Conservation (phyloP, 2,329 filamentous ascomycete genomes). For the Pseudocercospora eumusae region DNA sequence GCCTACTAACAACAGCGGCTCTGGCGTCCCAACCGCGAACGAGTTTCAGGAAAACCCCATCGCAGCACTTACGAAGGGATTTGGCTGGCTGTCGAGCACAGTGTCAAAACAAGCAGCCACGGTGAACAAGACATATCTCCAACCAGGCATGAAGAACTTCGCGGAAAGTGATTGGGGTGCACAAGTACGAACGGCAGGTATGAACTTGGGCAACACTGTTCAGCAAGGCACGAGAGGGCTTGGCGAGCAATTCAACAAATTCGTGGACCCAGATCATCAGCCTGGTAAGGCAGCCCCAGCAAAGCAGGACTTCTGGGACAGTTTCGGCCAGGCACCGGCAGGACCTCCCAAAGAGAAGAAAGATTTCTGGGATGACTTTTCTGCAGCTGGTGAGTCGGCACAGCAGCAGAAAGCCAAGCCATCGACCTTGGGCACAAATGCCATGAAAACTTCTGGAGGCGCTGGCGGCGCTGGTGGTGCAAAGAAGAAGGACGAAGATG, state of each 20-base stretch:
- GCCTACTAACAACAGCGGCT: slow-evolving; percentile 44
- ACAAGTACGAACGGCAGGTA: slow-evolving; percentile 61
- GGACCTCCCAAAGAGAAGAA: slow-evolving; percentile 55
- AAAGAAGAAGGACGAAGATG: slow-evolving; percentile 56
- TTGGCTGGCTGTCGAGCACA: slow-evolving; percentile 88
- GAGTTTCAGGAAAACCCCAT: slow-evolving; percentile 91
- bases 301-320: slow-evolving; percentile 88
- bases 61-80: slow-evolving; percentile 83
- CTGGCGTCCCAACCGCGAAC: slow-evolving; percentile 67
- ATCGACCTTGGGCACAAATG: slow-evolving; percentile 63
- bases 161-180: slow-evolving; percentile 59
- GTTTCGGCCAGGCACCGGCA: slow-evolving; percentile 69
- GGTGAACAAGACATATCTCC: slow-evolving; percentile 87
- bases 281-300: slow-evolving; percentile 56
- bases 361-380: slow-evolving; percentile 54
- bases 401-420: slow-evolving; percentile 39
- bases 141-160: slow-evolving; percentile 83
- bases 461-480: slow-evolving; percentile 30
- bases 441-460: slow-evolving; percentile 56
- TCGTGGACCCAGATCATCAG: slow-evolving; percentile 65
- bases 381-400: slow-evolving; percentile 40
- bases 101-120: slow-evolving; percentile 89
- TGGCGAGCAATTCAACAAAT: slow-evolving; percentile 77
- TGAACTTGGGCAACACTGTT: slow-evolving; percentile 57
- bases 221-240: slow-evolving; percentile 69